Evolutionary conservation across 805 yeast genomes (phyloP), one percentile per base, ranked within the genome.

Genomic region (Tetrapisispora fleetii): DNA sequence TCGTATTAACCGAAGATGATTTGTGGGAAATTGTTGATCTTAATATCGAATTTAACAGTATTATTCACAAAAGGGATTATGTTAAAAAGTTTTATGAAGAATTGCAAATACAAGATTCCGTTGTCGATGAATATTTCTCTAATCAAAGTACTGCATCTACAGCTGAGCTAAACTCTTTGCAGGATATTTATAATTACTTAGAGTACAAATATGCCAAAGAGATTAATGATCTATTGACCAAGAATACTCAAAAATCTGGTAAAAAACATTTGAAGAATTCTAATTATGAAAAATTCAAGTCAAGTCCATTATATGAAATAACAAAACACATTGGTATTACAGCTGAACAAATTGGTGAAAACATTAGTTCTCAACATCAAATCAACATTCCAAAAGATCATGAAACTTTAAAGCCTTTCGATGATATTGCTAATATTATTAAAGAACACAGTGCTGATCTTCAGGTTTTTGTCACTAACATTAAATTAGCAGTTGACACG

Each of bases 1-100:
- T 67, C 28, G 69, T 72, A 1, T 68, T 85, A 48, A 77, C 73
- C 48, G 95, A 85, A 67, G 90, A 87, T 67, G 97, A 90, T 63
- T 71, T 93, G 52, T 93, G 99, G 99, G 78, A 90, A 60, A 83
- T 91, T 54, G 81, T 88, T 14, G 85, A 80, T 53, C 73, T 89
- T 47, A 98, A 91, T 64, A 75, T 89, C 54, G 96, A 88, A 56
- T 93, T 80, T 64, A 96, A 89, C 63, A 82, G 95, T 17, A 69
- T 91, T 30, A 71, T 84, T 50, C 87, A 84, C 52, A 90, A 88
- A 69, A 78, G 83, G 61, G 72, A 74, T 45, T 75, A 79, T 43
- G 79, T 85, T 24, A 75, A 75, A 50, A 76, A 75, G 47, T 70
- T 85, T 48, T 76, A 77, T 43, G 69, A 75, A 21, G 67, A 76